Evolutionary conservation across 2,329 filamentous ascomycete species (phyloP), one percentile per base, ranked within the genome.

Genomic region (Fusarium equiseti): DNA sequence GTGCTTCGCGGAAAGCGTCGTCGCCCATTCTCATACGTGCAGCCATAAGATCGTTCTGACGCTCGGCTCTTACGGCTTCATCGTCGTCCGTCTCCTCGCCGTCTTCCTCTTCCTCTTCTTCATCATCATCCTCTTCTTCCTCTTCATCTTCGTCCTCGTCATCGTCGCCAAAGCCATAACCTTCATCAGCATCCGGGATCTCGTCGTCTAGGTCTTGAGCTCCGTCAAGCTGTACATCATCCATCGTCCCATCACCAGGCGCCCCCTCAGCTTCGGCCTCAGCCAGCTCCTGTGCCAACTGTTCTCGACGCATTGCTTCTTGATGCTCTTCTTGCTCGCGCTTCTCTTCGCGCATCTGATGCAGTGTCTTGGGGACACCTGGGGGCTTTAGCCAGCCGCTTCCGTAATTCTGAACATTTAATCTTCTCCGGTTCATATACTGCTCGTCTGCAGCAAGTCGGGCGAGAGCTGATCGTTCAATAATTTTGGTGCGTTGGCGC

Each of bases 381-480:
- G 94, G 94, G 0, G 96, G 96, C 63, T 92, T 92, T 59, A 99
- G 90, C 96, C 96, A 99, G 46, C 88, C 88, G 71, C 91, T 92
- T 65, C 96, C 96, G 77, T 97, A 98, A 76, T 94, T 92, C 50
- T 92, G 89, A 31, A 98, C 91, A 72, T 95, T 94, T 50, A 89
- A 83, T 76, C 95, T 94, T 49, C 95, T 93, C 11, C 91, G 87
- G 58, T 91, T 88, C 70, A 97, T 87, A 62, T 90, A 87, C 66
- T 90, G 87, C 82, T 98, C 96, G 78, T 98, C 95, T 44, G 89
- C 83, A 27, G 88, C 85, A 13, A 97, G 88, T 3, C 90, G 86
- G 12, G 91, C 88, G 6, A 97, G 89, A 4, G 87, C 85, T 27
- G 90, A 86, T 73, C 87, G 83, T 77, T 90, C 83, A 66, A 88